Conservation (phyloP, 2,329 filamentous ascomycete genomes). For the Bisporella sp. region DNA sequence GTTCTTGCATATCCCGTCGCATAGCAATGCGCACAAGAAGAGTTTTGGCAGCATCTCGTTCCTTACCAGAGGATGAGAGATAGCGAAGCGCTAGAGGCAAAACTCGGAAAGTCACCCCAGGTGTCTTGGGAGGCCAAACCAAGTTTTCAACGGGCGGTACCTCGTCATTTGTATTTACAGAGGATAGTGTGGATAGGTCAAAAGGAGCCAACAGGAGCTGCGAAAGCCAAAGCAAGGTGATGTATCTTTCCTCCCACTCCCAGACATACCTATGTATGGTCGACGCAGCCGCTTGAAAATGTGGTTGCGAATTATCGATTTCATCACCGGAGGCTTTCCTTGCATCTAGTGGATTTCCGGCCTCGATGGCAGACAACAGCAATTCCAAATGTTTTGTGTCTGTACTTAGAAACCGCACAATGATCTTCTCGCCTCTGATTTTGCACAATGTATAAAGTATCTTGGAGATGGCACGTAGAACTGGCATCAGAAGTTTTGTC, state of each 20-base stretch:
- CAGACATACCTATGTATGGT: conserved; percentile 30
- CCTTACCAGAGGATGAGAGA: conserved; percentile 72
- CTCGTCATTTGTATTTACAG: conserved; percentile 41
- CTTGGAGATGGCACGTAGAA: conserved; percentile 59
- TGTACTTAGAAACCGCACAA: conserved; percentile 84
- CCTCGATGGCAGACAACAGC: conserved; percentile 68
- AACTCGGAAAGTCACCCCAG: conserved; percentile 63
- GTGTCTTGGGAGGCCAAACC: conserved; percentile 51
- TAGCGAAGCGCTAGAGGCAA: conserved; percentile 66
- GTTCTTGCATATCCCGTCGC: conserved; percentile 77
- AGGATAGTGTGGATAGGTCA: conserved; percentile 80
- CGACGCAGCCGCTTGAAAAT: not conserved
- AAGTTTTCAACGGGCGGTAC: conserved; percentile 42
- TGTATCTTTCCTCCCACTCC: conserved; percentile 83
- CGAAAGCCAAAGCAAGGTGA: conserved; percentile 81
- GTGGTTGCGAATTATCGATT: not conserved
- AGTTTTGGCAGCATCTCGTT: conserved; percentile 78
- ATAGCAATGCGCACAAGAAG: conserved; percentile 77
- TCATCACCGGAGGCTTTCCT: not conserved
- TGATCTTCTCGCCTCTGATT: conserved; percentile 85
- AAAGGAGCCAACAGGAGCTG: conserved; percentile 83
- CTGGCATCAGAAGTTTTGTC: conserved; percentile 24
- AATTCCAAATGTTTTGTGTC: conserved; percentile 81
- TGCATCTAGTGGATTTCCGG: conserved; percentile 18
- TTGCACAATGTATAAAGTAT: conserved; percentile 91